Evolutionary conservation across 805 yeast species (phyloP).

Genomic region (Zygoascus bituminiphila): DNA sequence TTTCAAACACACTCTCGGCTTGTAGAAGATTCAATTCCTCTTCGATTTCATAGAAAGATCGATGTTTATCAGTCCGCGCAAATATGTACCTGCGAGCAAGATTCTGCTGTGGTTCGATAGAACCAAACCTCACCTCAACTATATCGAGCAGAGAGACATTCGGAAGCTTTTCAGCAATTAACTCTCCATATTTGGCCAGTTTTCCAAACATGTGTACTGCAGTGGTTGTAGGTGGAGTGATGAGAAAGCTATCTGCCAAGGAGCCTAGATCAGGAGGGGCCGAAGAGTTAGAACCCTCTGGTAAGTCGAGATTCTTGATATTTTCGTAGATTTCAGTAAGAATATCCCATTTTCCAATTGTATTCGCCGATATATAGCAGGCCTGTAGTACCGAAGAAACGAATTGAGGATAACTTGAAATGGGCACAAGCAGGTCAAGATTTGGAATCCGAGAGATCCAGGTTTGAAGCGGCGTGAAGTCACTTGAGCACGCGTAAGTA

Average conservation of each 20-base stretch:
- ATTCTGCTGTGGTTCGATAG: slow-evolving; percentile 12
- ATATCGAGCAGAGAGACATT: slow-evolving; percentile 8
- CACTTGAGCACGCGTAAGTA: slow-evolving; percentile 10
- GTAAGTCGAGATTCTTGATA: background rate
- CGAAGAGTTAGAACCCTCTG: background rate
- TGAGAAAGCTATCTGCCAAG: background rate
- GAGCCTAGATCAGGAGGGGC: background rate
- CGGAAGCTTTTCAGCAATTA: slow-evolving; percentile 14
- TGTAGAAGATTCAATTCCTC: slow-evolving; percentile 1
- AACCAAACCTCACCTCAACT: slow-evolving; percentile 11
- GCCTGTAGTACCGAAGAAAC: slow-evolving; percentile 14
- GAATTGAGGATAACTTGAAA: slow-evolving; percentile 12
- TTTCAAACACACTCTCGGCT: slow-evolving; percentile 5
- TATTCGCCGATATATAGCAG: slow-evolving; percentile 13
- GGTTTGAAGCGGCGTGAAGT: slow-evolving; percentile 14
- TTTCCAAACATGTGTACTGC: slow-evolving; percentile 11
- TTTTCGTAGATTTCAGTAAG: slow-evolving; percentile 7
- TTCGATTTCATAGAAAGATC: slow-evolving; percentile 5
- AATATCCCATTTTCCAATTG: background rate
- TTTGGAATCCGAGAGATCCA: slow-evolving; percentile 14
- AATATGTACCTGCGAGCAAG: slow-evolving; percentile 7
- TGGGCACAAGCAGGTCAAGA: slow-evolving; percentile 11
- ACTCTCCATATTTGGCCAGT: slow-evolving; percentile 13
- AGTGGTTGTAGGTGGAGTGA: slow-evolving; percentile 1
- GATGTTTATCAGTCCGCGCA: slow-evolving; percentile 8